Percentiles rank a stretch among this genome's conserved stretches.
phyloP scores from a whole-genome alignment of 768 basidiomycete genomes.

The Hirschioporus abietinus region DNA sequence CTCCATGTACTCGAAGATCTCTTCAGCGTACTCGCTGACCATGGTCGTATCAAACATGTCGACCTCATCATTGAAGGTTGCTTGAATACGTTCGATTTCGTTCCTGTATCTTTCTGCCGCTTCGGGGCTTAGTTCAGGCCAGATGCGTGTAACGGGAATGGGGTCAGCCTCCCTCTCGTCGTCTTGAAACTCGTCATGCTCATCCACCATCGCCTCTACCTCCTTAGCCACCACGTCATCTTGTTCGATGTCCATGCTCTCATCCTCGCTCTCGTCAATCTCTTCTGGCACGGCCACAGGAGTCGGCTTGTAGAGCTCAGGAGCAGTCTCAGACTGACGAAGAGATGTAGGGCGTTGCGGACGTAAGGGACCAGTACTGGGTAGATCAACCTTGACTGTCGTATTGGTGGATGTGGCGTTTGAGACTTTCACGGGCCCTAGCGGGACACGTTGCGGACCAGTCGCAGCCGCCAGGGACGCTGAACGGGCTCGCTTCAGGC shows the following conservation, averaged over 20 bases:
- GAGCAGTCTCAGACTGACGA: slow-evolving; percentile 36
- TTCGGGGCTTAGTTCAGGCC: slow-evolving; percentile 72
- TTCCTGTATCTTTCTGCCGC: slow-evolving; percentile 50
- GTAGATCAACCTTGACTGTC: slow-evolving; percentile 9
- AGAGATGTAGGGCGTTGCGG: slow-evolving; percentile 17
- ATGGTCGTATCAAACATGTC: slow-evolving; percentile 85
- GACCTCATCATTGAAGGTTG: slow-evolving; percentile 60
- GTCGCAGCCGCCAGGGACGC: slow-evolving; percentile 60
- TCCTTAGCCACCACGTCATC: slow-evolving; percentile 31
- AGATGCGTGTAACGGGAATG: slow-evolving; percentile 37
- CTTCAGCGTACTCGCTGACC: slow-evolving; percentile 98
- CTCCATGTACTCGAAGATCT: slow-evolving; percentile 95
- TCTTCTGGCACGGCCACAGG: slow-evolving; percentile 34
- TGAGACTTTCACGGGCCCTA: slow-evolving; percentile 50
- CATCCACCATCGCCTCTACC: slow-evolving; percentile 58
- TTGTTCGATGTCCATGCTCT: slow-evolving; percentile 61
- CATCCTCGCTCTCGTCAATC: slow-evolving; percentile 34
- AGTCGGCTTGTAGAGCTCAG: slow-evolving; percentile 37
- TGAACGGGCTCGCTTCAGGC: slow-evolving; percentile 53
- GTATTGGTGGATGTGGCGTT: slow-evolving; percentile 27
- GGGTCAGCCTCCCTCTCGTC: slow-evolving; percentile 33
- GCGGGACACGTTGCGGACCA: slow-evolving; percentile 63
- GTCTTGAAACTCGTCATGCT: slow-evolving; percentile 32
- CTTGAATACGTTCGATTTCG: slow-evolving; percentile 62
- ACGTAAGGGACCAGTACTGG: slow-evolving; percentile 17